Percentiles rank a stretch among this genome's conserved stretches.
These are phyloP conservation scores for Komagataella populi DNA, from an alignment of 805 yeast species.

Conservation along the genomic window DNA sequence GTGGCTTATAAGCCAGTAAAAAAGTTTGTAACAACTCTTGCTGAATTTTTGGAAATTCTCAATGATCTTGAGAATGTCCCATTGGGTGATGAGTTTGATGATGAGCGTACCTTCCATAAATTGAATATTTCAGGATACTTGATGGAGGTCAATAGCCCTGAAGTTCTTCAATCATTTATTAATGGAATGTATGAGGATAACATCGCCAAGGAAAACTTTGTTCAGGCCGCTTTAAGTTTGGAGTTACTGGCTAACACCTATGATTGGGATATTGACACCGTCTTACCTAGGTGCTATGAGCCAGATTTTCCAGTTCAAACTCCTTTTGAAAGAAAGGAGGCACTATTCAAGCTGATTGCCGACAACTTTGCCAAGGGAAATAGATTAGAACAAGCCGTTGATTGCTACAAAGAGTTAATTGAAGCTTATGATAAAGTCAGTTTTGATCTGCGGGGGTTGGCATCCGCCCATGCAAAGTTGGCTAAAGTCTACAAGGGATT, in stretches of 20 bases:
- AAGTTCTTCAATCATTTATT: slow-evolving; percentile 66
- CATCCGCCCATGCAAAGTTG: slow-evolving; percentile 55
- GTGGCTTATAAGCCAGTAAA: slow-evolving; percentile 39
- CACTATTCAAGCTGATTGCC: slow-evolving; percentile 57
- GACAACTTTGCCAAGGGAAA: slow-evolving; percentile 55
- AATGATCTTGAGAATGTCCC: slow-evolving; percentile 66
- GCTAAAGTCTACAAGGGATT: slow-evolving; percentile 55
- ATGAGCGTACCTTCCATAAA: slow-evolving; percentile 72
- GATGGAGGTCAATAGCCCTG: slow-evolving; percentile 68
- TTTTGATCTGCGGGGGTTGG: slow-evolving; percentile 64
- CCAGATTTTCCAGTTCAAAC: slow-evolving; percentile 75
- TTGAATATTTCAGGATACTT: slow-evolving; percentile 65
- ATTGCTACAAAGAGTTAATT: slow-evolving; percentile 62
- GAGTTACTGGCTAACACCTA: slow-evolving; percentile 68
- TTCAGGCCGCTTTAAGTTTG: slow-evolving; percentile 75
- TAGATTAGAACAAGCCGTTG: slow-evolving; percentile 69
- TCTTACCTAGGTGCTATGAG: slow-evolving; percentile 39
- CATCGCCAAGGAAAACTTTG: slow-evolving; percentile 42
- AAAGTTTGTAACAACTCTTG: slow-evolving; percentile 36
- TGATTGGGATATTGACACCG: slow-evolving; percentile 51
- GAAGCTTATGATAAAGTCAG: slow-evolving; percentile 61
- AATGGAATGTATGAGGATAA: slow-evolving; percentile 61
- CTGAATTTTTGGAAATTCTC: slow-evolving; percentile 50
- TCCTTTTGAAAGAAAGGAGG: slow-evolving; percentile 70
- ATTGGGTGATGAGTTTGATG: slow-evolving; percentile 70